Evolutionary conservation across 208 protist species (phyloP).

Genomic region (Acanthamoeba castellanii): DNA sequence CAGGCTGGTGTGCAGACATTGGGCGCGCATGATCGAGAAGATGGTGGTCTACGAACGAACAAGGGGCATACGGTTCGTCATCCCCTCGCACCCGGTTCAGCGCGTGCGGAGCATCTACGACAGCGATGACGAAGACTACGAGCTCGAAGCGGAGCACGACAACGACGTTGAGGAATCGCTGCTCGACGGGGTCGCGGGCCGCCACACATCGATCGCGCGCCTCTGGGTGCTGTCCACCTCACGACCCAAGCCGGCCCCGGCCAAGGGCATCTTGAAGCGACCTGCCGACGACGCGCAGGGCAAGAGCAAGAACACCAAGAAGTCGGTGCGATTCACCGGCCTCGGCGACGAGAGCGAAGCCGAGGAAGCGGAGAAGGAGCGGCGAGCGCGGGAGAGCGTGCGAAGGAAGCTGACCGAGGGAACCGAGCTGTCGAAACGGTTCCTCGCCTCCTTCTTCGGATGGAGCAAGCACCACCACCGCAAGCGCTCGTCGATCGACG

Average conservation of each 20-base stretch:
- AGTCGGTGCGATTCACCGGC: background rate
- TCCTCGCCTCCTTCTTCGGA: background rate
- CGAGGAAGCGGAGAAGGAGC: conserved; percentile 10
- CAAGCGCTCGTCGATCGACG: background rate
- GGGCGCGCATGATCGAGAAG: conserved; percentile 39
- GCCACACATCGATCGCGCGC: background rate
- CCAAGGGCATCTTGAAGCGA: conserved; percentile 11
- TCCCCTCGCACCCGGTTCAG: background rate
- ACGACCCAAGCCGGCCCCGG: background rate
- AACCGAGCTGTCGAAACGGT: conserved; percentile 21
- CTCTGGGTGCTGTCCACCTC: background rate
- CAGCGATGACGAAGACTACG: background rate
- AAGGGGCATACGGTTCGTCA: background rate
- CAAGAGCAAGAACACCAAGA: background rate
- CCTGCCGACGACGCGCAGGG: background rate
- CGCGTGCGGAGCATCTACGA: background rate
- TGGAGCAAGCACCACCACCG: conserved; percentile 28
- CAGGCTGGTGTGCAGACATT: conserved; percentile 16
- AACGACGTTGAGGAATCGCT: background rate
- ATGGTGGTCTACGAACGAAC: background rate
- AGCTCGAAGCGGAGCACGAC: background rate
- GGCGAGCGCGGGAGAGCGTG: background rate
- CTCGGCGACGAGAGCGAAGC: background rate
- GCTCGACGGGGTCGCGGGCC: background rate
- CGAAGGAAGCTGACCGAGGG: background rate